phyloP scores from a whole-genome alignment of 768 basidiomycete species.

The Podaxis sp. region DNA sequence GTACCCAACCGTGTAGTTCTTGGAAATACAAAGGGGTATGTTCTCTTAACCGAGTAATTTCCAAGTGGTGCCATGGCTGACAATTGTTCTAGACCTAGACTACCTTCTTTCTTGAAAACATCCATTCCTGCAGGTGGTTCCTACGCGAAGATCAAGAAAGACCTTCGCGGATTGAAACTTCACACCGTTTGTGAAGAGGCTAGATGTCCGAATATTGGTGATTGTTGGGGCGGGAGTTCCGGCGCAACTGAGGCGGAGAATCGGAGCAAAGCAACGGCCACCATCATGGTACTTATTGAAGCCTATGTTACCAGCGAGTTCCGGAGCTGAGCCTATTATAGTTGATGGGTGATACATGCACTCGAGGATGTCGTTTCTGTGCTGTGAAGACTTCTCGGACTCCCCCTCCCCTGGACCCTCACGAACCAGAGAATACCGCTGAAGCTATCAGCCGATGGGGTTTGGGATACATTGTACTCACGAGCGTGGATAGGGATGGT shows the following conservation, averaged over 20 bases:
- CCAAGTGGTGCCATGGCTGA: not conserved
- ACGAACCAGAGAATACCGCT: constrained; percentile 97
- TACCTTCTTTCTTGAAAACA: constrained; percentile 88
- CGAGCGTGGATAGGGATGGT: constrained; percentile 97
- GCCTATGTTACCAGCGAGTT: not conserved
- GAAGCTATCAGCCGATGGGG: constrained; percentile 99
- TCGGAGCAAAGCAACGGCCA: constrained; percentile 88
- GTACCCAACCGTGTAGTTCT: constrained; percentile 61
- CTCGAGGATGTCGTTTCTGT: constrained; percentile 96
- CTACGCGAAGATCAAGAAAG: constrained; percentile 92
- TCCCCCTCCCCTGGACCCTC: constrained; percentile 90
- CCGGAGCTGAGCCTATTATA: constrained; percentile 30
- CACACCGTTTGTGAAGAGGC: constrained; percentile 99
- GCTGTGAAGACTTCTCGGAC: constrained; percentile 91
- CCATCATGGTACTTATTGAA: constrained; percentile 80
- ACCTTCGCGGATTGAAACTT: constrained; percentile 85
- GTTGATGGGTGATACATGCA: constrained; percentile 99
- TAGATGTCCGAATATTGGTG: constrained; percentile 98
- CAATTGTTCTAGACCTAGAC: constrained; percentile 59
- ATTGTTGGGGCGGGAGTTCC: constrained; percentile 94
- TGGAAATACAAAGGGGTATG: constrained; percentile 70
- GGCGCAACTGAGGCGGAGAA: constrained; percentile 66
- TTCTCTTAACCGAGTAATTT: constrained; percentile 12
- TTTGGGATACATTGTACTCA: constrained; percentile 95
- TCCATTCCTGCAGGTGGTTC: constrained; percentile 87